Evolutionary conservation across 108 stramenopile species (phyloP), one percentile per base, ranked within the genome.

Genomic region (Nannochloropsis salina): DNA sequence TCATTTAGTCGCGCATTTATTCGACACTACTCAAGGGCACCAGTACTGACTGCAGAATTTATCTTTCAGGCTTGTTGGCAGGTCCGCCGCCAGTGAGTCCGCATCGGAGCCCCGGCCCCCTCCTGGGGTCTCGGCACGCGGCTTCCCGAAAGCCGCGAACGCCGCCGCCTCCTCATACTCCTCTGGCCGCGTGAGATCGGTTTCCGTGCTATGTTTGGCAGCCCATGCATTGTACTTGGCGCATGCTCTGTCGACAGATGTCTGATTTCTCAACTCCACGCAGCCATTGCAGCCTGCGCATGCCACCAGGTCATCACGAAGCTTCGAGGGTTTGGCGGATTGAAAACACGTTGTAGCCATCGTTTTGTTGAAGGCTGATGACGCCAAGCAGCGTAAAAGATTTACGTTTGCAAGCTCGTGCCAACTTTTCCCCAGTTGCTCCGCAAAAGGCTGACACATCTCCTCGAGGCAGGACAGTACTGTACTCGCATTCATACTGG

Each of bases 31-130:
- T 74, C n/a, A 74, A 74, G 61, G 61, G 8, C 61, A 74, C 61
- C 61, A 74, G 61, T 74, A 74, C 61, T 74, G 61, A n/a, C 61
- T 74, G n/a, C 61, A 74, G 61, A 74, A 74, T 74, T 74, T 74
- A 1, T 74, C 61, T n/a, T 74, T 74, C 61, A 74, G n/a, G n/a
- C 61, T 74, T n/a, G 61, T n/a, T 15, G 61, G 61, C 61, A 74
- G n/a, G 61, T 74, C n/a, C 20, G 61, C 15, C 15, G 61, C 61
- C 61, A 74, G 61, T 2, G 61, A 74, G 61, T 74, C 61, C 20
- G 61, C 61, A 15, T 74, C 61, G 15, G n/a, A 15, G 2, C 6
- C n/a, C 2, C n/a, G 20, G 20, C n/a, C 61, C 61, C 3, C 61
- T 74, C 15, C 61, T 15, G 61, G 20, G n/a, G 61, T 8, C 61